phyloP scores from a whole-genome alignment of 2,329 filamentous ascomycete species.

The Aspergillus pseudoterreus region DNA sequence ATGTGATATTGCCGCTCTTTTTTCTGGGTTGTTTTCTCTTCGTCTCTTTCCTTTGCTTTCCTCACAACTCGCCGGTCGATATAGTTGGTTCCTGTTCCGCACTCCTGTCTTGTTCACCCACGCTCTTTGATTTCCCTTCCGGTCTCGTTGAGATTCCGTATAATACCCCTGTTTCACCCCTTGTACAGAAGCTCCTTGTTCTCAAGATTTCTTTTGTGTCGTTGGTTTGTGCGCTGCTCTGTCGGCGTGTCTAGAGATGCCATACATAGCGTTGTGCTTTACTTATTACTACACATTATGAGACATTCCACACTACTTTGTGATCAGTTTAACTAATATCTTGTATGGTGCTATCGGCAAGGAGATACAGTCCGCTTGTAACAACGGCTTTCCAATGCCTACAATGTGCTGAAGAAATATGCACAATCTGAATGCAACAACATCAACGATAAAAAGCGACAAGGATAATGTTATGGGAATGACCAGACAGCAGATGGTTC shows the following conservation, averaged over 20 bases:
- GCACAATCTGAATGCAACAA: constrained; percentile 6
- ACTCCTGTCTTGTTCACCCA: not conserved
- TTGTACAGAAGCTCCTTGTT: not conserved
- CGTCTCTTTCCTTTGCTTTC: constrained; percentile 7
- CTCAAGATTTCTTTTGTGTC: not conserved
- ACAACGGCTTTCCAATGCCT: not conserved
- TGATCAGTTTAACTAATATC: too few relatives aligned
- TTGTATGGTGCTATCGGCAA: not conserved
- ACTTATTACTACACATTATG: not conserved
- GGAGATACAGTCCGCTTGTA: not conserved
- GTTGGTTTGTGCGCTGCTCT: not conserved
- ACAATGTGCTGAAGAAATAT: not conserved
- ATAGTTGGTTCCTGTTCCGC: constrained; percentile 2
- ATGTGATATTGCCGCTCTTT: constrained; percentile 10
- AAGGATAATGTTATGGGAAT: not conserved
- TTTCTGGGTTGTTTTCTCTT: constrained; percentile 4
- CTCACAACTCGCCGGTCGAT: not conserved
- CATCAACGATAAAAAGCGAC: not conserved
- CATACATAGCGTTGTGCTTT: not conserved
- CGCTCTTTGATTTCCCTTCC: constrained; percentile 2
- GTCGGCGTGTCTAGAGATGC: not conserved
- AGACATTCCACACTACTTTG: not conserved
- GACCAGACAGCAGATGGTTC: constrained; percentile 3
- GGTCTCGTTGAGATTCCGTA: constrained; percentile 1
- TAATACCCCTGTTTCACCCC: constrained; percentile 10